Percentiles rank a stretch among this genome's conserved stretches.
Conservation (phyloP, 192 early-diverging fungal genomes). For the Umbelopsis isabellina region DNA sequence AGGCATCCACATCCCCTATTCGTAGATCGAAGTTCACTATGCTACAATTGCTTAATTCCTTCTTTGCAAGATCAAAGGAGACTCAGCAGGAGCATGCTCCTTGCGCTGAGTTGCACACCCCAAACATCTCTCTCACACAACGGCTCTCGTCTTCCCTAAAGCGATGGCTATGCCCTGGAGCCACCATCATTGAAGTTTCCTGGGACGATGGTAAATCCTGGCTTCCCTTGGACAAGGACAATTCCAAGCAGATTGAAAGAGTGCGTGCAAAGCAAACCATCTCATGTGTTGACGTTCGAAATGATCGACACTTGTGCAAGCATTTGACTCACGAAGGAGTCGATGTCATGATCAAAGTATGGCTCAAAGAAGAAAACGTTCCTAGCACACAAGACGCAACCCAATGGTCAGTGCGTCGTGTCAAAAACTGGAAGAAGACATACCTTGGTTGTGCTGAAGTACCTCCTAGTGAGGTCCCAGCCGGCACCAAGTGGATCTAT, state of each 20-base stretch:
- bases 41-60: constrained; percentile 11
- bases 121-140: constrained; percentile 16
- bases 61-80: neutral
- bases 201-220: constrained; percentile 23
- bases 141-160: neutral
- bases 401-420: constrained; percentile 3
- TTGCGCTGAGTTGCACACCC: constrained; percentile 18
- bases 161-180: constrained; percentile 1
- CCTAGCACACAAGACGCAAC: neutral
- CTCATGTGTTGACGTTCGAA: constrained; percentile 14
- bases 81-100: neutral
- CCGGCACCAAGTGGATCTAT: constrained; percentile 7
- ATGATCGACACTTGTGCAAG: constrained; percentile 11
- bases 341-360: constrained; percentile 18
- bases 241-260: constrained; percentile 24
- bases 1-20: neutral
- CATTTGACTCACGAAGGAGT: constrained; percentile 16
- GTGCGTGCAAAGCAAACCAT: constrained; percentile 19
- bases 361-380: constrained; percentile 15
- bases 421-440: neutral
- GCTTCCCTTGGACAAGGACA: constrained; percentile 17
- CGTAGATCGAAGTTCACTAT: neutral
- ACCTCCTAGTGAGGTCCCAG: neutral
- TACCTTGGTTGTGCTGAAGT: neutral
- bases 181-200: constrained; percentile 19